Percentiles rank a stretch among this genome's conserved stretches.
Evolutionary conservation across 495 filamentous ascomycete genomes (phyloP).

Genomic region (Penicillium samsonianum): DNA sequence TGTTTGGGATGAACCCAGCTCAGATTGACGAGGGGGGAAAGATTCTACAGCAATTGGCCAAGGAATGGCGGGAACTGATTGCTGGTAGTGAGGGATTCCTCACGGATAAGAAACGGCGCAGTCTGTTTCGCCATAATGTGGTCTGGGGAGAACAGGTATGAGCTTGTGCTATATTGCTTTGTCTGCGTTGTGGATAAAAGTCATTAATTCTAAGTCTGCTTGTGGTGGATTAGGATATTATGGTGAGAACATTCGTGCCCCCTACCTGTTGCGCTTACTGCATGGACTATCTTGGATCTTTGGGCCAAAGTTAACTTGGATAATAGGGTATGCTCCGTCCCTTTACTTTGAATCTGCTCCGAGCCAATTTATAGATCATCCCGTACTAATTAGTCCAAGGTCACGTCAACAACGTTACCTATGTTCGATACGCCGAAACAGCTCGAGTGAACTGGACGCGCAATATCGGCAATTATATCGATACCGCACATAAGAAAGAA

Average conservation of each 20-base stretch:
- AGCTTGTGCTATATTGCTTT: conserved; percentile 1
- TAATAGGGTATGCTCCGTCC: conserved; percentile 28
- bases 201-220: conserved; percentile 16
- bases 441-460: conserved; percentile 80
- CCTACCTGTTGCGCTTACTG: background rate
- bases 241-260: conserved; percentile 45
- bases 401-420: conserved; percentile 88
- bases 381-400: conserved; percentile 41
- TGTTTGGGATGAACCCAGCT: conserved; percentile 65
- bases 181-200: background rate
- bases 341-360: background rate
- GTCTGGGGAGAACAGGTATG: conserved; percentile 91
- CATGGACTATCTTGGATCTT: background rate
- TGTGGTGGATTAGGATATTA: conserved; percentile 49
- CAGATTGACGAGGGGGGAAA: conserved; percentile 64
- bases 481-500: conserved; percentile 60
- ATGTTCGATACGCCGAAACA: conserved; percentile 82
- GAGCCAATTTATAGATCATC: background rate
- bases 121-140: conserved; percentile 70
- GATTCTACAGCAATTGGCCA: conserved; percentile 62
- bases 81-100: conserved; percentile 83
- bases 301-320: conserved; percentile 13
- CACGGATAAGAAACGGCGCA: conserved; percentile 61
- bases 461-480: conserved; percentile 70
- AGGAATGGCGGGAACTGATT: conserved; percentile 76